Evolutionary conservation across 2,329 filamentous ascomycete species (phyloP).

Genomic region (Xylaria sp.): DNA sequence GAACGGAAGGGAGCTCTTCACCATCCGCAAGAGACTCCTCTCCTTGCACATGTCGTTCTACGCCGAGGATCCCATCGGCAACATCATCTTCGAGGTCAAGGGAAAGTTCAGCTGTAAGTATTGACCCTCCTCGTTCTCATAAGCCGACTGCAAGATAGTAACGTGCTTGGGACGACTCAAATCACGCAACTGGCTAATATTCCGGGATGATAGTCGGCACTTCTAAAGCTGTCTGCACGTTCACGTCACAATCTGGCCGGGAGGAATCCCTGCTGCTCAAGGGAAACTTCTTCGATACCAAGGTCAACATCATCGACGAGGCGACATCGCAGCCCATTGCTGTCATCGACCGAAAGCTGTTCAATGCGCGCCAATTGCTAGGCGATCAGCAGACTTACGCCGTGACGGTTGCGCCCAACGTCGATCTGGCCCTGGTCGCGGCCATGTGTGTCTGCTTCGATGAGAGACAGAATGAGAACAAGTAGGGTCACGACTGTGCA

Average conservation of each 20-base stretch:
- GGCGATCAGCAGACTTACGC: conserved; percentile 61
- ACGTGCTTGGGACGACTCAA: not conserved
- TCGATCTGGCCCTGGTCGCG: conserved; percentile 60
- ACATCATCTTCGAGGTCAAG: conserved; percentile 51
- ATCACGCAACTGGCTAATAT: not conserved
- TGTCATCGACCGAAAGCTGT: conserved; percentile 52
- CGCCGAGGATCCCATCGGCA: conserved; percentile 40
- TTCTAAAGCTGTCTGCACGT: conserved; percentile 52
- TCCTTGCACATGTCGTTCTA: conserved; percentile 49
- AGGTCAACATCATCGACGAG: conserved; percentile 53
- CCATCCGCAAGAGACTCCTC: conserved; percentile 49
- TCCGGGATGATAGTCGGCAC: conserved; percentile 39
- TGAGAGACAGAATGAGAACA: conserved; percentile 50
- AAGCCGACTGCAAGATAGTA: no score
- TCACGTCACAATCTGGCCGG: conserved; percentile 45
- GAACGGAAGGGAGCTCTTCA: conserved; percentile 50
- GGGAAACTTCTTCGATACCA: conserved; percentile 55
- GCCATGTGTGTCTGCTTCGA: conserved; percentile 65
- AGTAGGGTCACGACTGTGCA: not conserved
- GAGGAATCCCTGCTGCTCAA: conserved; percentile 49
- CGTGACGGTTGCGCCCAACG: conserved; percentile 56
- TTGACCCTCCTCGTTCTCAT: not conserved
- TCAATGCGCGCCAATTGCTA: conserved; percentile 53
- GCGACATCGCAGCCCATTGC: conserved; percentile 48
- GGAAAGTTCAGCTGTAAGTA: conserved; percentile 48